Percentiles rank a stretch among this genome's conserved stretches.
These are phyloP conservation scores for Nitzschia sp. DNA, from an alignment of 108 stramenopile genomes.

Conservation along the genomic window DNA sequence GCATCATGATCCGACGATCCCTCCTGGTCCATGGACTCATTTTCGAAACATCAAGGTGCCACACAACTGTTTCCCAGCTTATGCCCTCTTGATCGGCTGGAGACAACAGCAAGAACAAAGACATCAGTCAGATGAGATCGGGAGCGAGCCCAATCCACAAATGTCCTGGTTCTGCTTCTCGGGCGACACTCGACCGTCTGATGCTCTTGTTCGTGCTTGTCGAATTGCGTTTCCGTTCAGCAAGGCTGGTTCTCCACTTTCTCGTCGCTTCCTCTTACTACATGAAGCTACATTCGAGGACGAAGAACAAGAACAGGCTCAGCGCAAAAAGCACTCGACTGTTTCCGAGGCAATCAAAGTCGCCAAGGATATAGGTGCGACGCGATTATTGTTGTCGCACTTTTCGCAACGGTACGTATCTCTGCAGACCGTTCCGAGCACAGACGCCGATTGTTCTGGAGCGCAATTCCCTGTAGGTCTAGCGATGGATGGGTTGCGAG, in stretches of 20 bases:
- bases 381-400: slow-evolving; percentile 86
- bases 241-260: background rate
- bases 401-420: slow-evolving; percentile 86
- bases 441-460: background rate
- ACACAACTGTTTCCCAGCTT: slow-evolving; percentile 66
- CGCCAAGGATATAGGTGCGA: slow-evolving; percentile 74
- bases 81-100: slow-evolving; percentile 57
- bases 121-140: background rate
- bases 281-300: slow-evolving; percentile 99
- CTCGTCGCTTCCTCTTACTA: slow-evolving; percentile 37
- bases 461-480: slow-evolving; percentile 16
- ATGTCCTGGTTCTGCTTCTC: slow-evolving; percentile 64
- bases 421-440: background rate
- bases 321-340: slow-evolving; percentile 89
- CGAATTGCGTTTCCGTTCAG: background rate
- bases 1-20: slow-evolving; percentile 21
- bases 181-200: slow-evolving; percentile 79
- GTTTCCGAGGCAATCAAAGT: slow-evolving; percentile 86
- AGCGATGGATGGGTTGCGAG: slow-evolving; percentile 29
- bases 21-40: slow-evolving; percentile 47
- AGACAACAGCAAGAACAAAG: slow-evolving; percentile 1
- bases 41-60: slow-evolving; percentile 65
- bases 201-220: slow-evolving; percentile 50
- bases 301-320: slow-evolving; percentile 81
- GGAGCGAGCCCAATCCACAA: background rate